A percentile compares a stretch with the other conserved stretches of the same genome.
These are phyloP conservation scores for Trichosporon asahii DNA, from an alignment of 1,284 basidiomycete species.

Conservation along the genomic window DNA sequence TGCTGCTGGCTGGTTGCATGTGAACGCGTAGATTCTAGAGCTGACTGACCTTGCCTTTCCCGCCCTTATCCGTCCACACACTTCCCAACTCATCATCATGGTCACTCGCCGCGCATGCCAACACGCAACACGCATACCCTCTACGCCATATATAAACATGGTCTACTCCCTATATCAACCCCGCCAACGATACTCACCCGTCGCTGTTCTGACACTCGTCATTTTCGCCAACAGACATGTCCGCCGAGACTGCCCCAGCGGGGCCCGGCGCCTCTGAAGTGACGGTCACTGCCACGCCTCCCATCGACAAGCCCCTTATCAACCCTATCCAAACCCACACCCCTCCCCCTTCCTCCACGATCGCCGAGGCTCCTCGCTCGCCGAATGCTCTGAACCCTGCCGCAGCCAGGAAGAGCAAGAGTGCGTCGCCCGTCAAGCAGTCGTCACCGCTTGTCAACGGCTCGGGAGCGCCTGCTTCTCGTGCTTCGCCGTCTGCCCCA, in stretches of 20 bases:
- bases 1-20: slow-evolving; percentile 5
- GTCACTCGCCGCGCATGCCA: not conserved
- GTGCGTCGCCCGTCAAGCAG: not conserved
- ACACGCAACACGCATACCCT: not conserved
- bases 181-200: not conserved
- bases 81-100: not conserved
- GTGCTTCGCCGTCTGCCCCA: slow-evolving; percentile 15
- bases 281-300: slow-evolving; percentile 1
- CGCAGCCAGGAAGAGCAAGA: slow-evolving; percentile 1
- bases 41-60: not conserved
- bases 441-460: slow-evolving; percentile 2
- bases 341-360: slow-evolving; percentile 37
- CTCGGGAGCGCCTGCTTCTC: slow-evolving; percentile 1
- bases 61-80: not conserved
- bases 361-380: slow-evolving; percentile 38
- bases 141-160: not conserved
- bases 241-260: slow-evolving; percentile 15
- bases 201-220: not conserved
- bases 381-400: slow-evolving; percentile 34
- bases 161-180: not conserved
- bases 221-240: slow-evolving; percentile 10
- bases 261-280: slow-evolving; percentile 10
- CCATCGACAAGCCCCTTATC: slow-evolving; percentile 33
- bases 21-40: not conserved
- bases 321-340: slow-evolving; percentile 35